Conservation (phyloP, 805 yeast species). For the Ogataea thermomethanolica region DNA sequence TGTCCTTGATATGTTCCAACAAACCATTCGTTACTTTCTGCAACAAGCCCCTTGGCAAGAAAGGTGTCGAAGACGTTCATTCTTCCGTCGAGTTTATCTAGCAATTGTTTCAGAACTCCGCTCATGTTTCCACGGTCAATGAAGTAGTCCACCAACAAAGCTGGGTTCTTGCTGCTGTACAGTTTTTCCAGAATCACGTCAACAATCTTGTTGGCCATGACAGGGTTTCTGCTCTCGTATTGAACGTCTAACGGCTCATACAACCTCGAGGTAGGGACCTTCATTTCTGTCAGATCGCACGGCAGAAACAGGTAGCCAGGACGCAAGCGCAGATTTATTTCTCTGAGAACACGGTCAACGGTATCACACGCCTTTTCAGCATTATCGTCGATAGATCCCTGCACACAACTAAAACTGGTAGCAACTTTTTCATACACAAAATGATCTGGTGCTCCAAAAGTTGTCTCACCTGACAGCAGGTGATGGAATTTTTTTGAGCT, state of each 20-base stretch:
- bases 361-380: constrained; percentile 50
- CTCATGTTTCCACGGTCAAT: constrained; percentile 37
- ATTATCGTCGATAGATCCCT: constrained; percentile 45
- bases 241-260: constrained; percentile 27
- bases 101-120: constrained; percentile 27
- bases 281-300: constrained; percentile 59
- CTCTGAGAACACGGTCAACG: constrained; percentile 63
- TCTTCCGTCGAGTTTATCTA: constrained; percentile 31
- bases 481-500: constrained; percentile 46
- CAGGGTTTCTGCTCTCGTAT: constrained; percentile 18
- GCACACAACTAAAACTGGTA: constrained; percentile 49
- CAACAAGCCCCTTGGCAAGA: constrained; percentile 38
- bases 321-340: constrained; percentile 54
- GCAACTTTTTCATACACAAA: constrained; percentile 63
- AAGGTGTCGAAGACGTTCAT: constrained; percentile 40
- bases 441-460: constrained; percentile 59
- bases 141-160: constrained; percentile 42
- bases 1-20: constrained; percentile 43
- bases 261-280: constrained; percentile 38
- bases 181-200: constrained; percentile 34
- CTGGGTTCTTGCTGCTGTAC: constrained; percentile 37
- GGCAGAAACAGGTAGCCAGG: constrained; percentile 88
- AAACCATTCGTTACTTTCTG: constrained; percentile 40
- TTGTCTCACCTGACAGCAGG: constrained; percentile 49
- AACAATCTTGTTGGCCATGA: constrained; percentile 23